Base-by-base conservation (phyloP, 257 asterid genomes). In the Dorcoceras hygrometricum region DNA sequence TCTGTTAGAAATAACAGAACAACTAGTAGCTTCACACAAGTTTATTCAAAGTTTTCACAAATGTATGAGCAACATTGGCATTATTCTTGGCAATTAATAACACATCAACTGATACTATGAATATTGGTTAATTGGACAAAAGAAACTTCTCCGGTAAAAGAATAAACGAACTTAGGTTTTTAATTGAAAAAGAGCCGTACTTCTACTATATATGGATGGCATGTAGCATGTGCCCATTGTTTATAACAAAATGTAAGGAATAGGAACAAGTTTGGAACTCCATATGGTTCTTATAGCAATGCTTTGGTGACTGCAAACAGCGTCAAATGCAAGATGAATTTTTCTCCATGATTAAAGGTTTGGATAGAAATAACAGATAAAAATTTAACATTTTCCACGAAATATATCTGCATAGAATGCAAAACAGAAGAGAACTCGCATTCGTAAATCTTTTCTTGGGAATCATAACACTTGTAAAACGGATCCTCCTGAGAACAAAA, bases 41-140 rank as follows among this genome's bases (percentile, higher is more conserved):
- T 65, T n/a, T 6, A 59, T 53, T 3, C 46, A 59, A 53, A 8
- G 55, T 6, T 14, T 29, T 39, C n/a, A 62, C 8, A 62, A 60
- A 26, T n/a, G 55, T 23, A 28, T 29, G 61, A 7, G 19, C 43
- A 54, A 56, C 55, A 48, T 12, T n/a, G 31, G 32, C 7, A 24
- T n/a, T 39, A 54, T 34, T 73, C 12, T 66, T 71, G 31, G 50
- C 53, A 43, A 57, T 63, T 39, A 64, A 68, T 24, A 36, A 23
- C 14, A 48, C 63, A 65, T 12, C 16, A 32, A 28, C 1, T 6
- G 32, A 25, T 46, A 65, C 31, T 39, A 59, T 2, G 18, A 28
- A 62, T n/a, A 36, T 46, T 7, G 36, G 25, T 18, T n/a, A 23
- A 8, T 46, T 65, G 50, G 12, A 23, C n/a, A 18, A 9, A 59